A percentile compares a stretch with the other conserved stretches of the same genome.
phyloP scores from a whole-genome alignment of 148 eudicot species.

The Rhododendron mucronatum region DNA sequence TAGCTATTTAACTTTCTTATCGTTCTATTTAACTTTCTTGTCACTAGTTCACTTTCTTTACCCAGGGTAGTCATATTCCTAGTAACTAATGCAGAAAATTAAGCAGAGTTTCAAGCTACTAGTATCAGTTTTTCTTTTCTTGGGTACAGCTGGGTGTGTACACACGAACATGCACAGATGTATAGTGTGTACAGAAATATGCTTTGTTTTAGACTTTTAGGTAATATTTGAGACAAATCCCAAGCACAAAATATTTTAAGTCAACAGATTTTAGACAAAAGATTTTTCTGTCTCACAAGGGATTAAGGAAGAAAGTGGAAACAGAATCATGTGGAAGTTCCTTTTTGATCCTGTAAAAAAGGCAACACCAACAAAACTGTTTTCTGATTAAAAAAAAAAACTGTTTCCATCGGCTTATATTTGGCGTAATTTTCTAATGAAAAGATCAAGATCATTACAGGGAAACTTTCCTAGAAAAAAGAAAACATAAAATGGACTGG shows the following conservation, averaged over 20 bases:
- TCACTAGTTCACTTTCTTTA: not conserved
- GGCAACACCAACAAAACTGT: not conserved
- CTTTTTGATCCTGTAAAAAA: not conserved
- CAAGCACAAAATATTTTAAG: not conserved
- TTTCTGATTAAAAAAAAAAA: not conserved
- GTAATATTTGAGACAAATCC: not conserved
- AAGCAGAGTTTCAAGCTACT: not conserved
- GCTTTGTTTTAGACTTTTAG: not conserved
- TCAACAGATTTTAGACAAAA: too few species aligned
- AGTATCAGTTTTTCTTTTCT: not conserved
- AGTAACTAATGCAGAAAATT: not conserved
- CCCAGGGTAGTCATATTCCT: not conserved
- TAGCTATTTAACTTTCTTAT: slow-evolving; percentile 2
- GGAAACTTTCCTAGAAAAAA: too few species aligned
- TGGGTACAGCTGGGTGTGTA: not conserved
- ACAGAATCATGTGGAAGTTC: not conserved
- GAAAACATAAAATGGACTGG: not conserved
- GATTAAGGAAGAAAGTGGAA: not conserved
- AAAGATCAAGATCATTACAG: not conserved
- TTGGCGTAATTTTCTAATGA: not conserved
- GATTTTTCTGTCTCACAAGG: not conserved
- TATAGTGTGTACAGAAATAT: not conserved
- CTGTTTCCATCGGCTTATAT: not conserved
- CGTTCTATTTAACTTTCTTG: not conserved
- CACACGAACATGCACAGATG: not conserved